These are phyloP conservation scores for Rhizophora apiculata DNA, from an alignment of 345 rosid genomes.

Conservation along the genomic window DNA sequence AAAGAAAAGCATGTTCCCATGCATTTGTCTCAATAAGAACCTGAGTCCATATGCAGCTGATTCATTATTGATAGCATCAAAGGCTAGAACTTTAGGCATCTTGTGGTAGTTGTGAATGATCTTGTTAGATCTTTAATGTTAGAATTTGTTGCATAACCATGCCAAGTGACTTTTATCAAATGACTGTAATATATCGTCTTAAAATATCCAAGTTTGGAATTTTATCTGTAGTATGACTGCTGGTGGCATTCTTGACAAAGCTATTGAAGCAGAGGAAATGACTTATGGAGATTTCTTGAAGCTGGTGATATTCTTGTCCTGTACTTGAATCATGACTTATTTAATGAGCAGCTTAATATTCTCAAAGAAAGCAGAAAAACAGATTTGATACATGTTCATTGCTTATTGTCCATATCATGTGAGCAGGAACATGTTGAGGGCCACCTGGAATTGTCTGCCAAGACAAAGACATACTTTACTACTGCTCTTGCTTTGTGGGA, in stretches of 20 bases:
- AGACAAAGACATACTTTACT: conserved; percentile 76
- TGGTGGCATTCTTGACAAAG: conserved; percentile 67
- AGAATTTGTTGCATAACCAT: background rate
- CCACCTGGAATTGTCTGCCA: conserved; percentile 74
- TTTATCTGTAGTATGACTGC: conserved; percentile 35
- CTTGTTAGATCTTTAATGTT: background rate
- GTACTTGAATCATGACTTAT: conserved; percentile 2
- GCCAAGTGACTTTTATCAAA: background rate
- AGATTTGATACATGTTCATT: conserved; percentile 1
- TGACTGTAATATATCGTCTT: background rate
- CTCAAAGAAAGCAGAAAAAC: background rate
- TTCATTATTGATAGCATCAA: background rate
- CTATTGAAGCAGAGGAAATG: conserved; percentile 72
- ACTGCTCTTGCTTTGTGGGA: conserved; percentile 83
- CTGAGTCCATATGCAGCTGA: background rate
- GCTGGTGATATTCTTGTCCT: conserved; percentile 49
- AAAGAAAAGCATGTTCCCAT: background rate
- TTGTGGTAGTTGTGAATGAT: background rate
- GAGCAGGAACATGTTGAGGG: conserved; percentile 82
- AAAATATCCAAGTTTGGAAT: background rate
- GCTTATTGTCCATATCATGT: conserved; percentile 5
- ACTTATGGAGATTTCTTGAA: conserved; percentile 73
- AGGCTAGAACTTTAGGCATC: too few species aligned
- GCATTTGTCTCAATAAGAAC: background rate
- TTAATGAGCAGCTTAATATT: background rate